phyloP scores from a whole-genome alignment of 495 filamentous ascomycete species.

The Daldinia bambusicola region DNA sequence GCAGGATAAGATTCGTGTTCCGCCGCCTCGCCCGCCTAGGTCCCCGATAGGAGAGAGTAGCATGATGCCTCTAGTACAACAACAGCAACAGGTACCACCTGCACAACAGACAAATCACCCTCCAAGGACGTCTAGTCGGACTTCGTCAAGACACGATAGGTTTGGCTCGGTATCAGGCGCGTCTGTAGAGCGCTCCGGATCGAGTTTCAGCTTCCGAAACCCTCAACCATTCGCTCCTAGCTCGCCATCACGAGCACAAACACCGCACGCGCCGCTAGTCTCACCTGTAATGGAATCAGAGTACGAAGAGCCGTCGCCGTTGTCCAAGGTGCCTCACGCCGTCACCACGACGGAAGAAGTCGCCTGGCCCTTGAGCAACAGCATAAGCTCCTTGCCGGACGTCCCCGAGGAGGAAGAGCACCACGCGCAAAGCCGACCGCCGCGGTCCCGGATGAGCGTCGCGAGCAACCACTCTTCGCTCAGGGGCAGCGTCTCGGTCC shows the following conservation, averaged over 20 bases:
- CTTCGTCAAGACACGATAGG: conserved; percentile 56
- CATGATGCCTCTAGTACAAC: conserved; percentile 10
- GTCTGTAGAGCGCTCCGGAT: conserved; percentile 53
- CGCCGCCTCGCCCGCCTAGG: conserved; percentile 61
- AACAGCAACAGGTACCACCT: conserved; percentile 49
- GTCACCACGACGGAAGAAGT: conserved; percentile 62
- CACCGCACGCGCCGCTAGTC: conserved; percentile 44
- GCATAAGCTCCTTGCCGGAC: conserved; percentile 66
- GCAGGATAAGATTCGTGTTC: conserved; percentile 58
- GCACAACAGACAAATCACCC: not conserved
- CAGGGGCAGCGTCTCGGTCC: conserved; percentile 59
- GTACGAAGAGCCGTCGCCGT: conserved; percentile 37
- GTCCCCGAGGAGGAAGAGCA: conserved; percentile 81
- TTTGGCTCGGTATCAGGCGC: conserved; percentile 49
- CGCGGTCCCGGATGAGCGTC: conserved; percentile 54
- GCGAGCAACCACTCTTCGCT: conserved; percentile 56
- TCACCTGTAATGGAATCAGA: conserved; percentile 47
- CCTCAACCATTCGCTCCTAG: conserved; percentile 51
- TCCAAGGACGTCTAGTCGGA: conserved; percentile 60
- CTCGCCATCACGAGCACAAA: conserved; percentile 41
- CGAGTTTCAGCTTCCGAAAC: conserved; percentile 54
- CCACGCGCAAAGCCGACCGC: conserved; percentile 39
- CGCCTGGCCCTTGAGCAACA: conserved; percentile 58
- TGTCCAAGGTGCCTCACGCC: conserved; percentile 49
- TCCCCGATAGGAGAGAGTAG: conserved; percentile 53